Conservation (phyloP, 495 filamentous ascomycete genomes). For the Lasiosphaeria hispida region DNA sequence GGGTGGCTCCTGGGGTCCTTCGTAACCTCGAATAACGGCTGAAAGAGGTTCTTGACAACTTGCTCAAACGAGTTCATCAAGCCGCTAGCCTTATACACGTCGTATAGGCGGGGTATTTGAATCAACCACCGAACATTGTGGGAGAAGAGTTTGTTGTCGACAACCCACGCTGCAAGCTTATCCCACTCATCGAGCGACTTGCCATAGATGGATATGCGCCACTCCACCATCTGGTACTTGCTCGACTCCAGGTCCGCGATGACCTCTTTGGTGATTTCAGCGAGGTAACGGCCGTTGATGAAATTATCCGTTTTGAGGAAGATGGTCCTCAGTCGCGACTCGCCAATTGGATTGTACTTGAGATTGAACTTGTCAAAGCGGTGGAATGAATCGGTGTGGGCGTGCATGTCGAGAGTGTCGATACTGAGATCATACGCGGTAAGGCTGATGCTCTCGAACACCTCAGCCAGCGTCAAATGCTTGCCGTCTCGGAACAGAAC, state of each 20-base stretch:
- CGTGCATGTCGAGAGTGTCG: slow-evolving; percentile 98
- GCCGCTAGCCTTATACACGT: slow-evolving; percentile 86
- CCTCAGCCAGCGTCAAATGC: slow-evolving; percentile 83
- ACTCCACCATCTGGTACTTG: slow-evolving; percentile 99
- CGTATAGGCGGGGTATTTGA: slow-evolving; percentile 90
- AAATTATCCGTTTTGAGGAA: slow-evolving; percentile 99
- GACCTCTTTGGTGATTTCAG: slow-evolving; percentile 96
- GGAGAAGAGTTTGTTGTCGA: slow-evolving; percentile 96
- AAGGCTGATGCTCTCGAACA: slow-evolving; percentile 95
- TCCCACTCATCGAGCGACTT: slow-evolving; percentile 93
- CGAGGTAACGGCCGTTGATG: slow-evolving; percentile 91
- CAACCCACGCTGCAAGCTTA: slow-evolving; percentile 96
- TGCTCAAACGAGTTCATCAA: slow-evolving; percentile 89
- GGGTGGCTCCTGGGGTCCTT: slow-evolving; percentile 81
- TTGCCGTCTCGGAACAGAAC: slow-evolving; percentile 93
- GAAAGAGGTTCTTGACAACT: slow-evolving; percentile 87
- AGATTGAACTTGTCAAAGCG: slow-evolving; percentile 99
- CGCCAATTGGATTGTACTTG: slow-evolving; percentile 97
- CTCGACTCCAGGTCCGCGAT: slow-evolving; percentile 97
- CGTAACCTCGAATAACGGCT: slow-evolving; percentile 92
- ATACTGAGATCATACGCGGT: slow-evolving; percentile 98
- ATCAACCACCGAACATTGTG: slow-evolving; percentile 98
- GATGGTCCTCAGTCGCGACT: slow-evolving; percentile 90
- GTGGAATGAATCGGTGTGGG: slow-evolving; percentile 96
- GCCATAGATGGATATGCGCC: slow-evolving; percentile 96